phyloP scores from a whole-genome alignment of 495 filamentous ascomycete genomes.

The Aspergillus coremiiformis region DNA sequence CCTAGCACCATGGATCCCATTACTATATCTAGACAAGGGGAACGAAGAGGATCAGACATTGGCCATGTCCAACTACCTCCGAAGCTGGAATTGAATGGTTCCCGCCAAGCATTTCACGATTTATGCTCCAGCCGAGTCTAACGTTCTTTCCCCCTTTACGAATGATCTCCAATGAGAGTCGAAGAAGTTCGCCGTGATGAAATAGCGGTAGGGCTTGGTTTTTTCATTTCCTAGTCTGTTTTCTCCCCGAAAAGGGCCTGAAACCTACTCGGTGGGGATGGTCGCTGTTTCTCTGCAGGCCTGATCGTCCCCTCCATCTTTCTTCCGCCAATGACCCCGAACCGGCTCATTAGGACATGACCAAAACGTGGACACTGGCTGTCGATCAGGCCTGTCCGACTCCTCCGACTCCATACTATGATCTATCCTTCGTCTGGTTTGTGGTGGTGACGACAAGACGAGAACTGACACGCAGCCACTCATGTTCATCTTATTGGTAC shows the following conservation, averaged over 20 bases:
- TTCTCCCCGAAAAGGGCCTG: background rate
- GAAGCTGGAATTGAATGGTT: background rate
- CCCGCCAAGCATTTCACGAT: background rate
- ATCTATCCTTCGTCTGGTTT: no score
- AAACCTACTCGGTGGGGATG: background rate
- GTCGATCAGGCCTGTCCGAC: background rate
- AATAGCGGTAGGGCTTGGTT: no score
- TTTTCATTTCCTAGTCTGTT: no score
- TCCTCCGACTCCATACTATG: no score
- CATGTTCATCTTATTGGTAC: no score
- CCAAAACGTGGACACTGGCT: background rate
- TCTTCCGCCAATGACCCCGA: background rate
- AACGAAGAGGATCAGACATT: background rate
- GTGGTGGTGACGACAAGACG: no score
- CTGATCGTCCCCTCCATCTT: background rate
- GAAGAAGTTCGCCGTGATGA: no score
- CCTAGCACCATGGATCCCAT: no score
- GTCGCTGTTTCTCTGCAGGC: background rate
- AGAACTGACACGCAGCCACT: no score
- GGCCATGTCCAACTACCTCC: background rate
- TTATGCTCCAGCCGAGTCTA: background rate
- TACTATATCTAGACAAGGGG: no score
- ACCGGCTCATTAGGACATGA: background rate
- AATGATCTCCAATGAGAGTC: background rate
- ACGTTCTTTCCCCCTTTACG: background rate